Base-by-base conservation (phyloP, 2,329 filamentous ascomycete species). In the Fonsecaea erecta region DNA sequence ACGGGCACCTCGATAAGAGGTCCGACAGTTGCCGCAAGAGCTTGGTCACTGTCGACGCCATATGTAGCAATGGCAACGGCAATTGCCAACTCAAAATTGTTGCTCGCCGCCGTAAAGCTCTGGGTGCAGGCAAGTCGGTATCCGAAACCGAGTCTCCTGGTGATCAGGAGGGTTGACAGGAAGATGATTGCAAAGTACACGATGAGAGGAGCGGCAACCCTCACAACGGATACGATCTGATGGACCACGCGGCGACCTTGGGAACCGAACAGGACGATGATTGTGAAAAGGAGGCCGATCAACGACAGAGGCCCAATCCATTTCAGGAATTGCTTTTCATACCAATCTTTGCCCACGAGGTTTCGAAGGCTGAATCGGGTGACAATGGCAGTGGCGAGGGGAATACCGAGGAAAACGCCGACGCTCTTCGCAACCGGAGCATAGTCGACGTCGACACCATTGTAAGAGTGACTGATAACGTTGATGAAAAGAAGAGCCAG, bases 41-140 rank as follows among this genome's bases (percentile, higher is more conserved):
- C 92, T 77, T 96, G 88, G 56, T 93, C 87, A 72, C 90, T 94
- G 46, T 90, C 80, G 0, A 89, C 84, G 0, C 92, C 93, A 77
- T 90, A 96, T 0, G 89, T 89, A 0, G 92, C 90, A 2, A 96
- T 88, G 0, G 91, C 91, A 0, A 97, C 92, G 0, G 92, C 92
- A 77, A 97, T 96, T 0, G 93, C 92, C 26, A 97, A 80, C 79
- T 97, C 93, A 73, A 97, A 97, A 75, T 97, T 96, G 74, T 97
- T 97, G 75, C 92, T 96, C 0, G 91, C 90, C 0, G 92, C 93
- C 0, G 91, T 96, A 72, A 96, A 95, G 74, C 90, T 93, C 77
- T 96, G 92, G 1, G 92, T 94, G 11, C 85, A 83, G 1, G 85
- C 84, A 0, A 93, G 75, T 37, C 83, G 83, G 74, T 96, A 96